A percentile compares a stretch with the other conserved stretches of the same genome.
phyloP scores from a whole-genome alignment of 2,329 filamentous ascomycete species.

The Xylaria sp. region DNA sequence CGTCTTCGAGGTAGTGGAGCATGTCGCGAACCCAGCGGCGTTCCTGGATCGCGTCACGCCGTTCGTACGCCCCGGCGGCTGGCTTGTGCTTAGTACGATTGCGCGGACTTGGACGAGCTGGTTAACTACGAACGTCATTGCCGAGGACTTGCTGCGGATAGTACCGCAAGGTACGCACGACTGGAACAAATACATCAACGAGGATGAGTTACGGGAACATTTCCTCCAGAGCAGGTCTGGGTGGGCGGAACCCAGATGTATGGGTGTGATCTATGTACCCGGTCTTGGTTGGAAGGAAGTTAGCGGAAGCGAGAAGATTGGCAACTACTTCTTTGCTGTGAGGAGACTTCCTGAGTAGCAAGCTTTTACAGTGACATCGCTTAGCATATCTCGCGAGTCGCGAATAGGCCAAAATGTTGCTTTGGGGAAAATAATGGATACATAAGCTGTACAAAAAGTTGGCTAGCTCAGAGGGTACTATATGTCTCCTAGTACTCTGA shows the following conservation, averaged over 20 bases:
- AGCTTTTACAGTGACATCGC: not conserved
- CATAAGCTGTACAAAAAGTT: constrained; percentile 24
- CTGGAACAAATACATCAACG: constrained; percentile 96
- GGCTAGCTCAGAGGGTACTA: not conserved
- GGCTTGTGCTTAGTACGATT: constrained; percentile 93
- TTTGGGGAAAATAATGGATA: not conserved
- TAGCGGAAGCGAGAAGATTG: constrained; percentile 81
- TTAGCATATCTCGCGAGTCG: not conserved
- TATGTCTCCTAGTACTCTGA: not conserved
- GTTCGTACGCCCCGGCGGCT: constrained; percentile 89
- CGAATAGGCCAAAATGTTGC: not conserved
- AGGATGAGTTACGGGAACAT: constrained; percentile 74
- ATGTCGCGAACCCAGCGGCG: constrained; percentile 78
- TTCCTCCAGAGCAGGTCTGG: constrained; percentile 61
- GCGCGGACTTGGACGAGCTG: constrained; percentile 89
- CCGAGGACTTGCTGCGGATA: constrained; percentile 86
- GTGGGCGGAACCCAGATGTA: constrained; percentile 70
- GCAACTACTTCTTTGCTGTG: constrained; percentile 96
- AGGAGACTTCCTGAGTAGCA: constrained; percentile 39
- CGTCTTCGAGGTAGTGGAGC: constrained; percentile 94
- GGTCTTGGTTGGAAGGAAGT: constrained; percentile 91
- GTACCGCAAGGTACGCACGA: constrained; percentile 95
- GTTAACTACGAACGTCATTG: constrained; percentile 91
- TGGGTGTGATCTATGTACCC: constrained; percentile 91
- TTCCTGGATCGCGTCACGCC: constrained; percentile 78